Conservation (phyloP, 352 stramenopile species). For the Globisporangium rhizosaccharum region DNA sequence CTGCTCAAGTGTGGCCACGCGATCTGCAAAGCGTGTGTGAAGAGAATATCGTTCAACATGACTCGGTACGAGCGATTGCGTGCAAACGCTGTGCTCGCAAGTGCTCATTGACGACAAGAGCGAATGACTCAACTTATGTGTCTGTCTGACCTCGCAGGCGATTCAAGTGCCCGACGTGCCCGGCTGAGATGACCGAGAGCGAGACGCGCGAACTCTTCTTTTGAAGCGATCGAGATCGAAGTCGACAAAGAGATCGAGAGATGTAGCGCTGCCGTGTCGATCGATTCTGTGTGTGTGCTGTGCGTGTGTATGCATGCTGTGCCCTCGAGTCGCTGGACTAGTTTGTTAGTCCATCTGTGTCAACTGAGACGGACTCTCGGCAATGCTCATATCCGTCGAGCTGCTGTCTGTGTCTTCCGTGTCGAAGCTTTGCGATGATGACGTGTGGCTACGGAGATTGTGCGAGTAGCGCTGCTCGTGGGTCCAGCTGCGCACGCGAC, state of each 20-base stretch:
- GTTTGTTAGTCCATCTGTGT: slow-evolving; percentile 4
- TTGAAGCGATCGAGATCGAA: slow-evolving; percentile 15
- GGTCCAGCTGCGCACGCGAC: not conserved
- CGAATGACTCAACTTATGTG: slow-evolving; percentile 1
- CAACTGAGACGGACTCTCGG: slow-evolving; percentile 6
- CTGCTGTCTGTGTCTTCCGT: slow-evolving; percentile 14
- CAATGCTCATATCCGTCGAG: slow-evolving; percentile 14
- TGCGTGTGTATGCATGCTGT: not conserved
- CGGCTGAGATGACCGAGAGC: slow-evolving; percentile 71
- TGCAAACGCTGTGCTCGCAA: not conserved
- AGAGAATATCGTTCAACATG: slow-evolving; percentile 78
- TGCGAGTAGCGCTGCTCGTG: not conserved
- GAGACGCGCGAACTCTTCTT: slow-evolving; percentile 76
- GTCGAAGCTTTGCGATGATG: slow-evolving; percentile 2
- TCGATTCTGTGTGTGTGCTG: not conserved
- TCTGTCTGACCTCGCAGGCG: slow-evolving; percentile 21
- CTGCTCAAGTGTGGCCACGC: slow-evolving; percentile 85
- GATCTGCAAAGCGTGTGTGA: slow-evolving; percentile 78
- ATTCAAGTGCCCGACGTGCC: slow-evolving; percentile 88
- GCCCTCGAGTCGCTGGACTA: slow-evolving; percentile 1
- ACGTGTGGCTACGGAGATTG: not conserved
- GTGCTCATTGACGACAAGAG: no score
- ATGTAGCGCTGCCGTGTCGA: not conserved
- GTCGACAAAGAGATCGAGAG: no score
- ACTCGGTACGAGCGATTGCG: slow-evolving; percentile 33